A percentile compares a stretch with the other conserved stretches of the same genome.
Evolutionary conservation across 371 early-diverging fungal species (phyloP).

Genomic region (Rhizopus sp.): DNA sequence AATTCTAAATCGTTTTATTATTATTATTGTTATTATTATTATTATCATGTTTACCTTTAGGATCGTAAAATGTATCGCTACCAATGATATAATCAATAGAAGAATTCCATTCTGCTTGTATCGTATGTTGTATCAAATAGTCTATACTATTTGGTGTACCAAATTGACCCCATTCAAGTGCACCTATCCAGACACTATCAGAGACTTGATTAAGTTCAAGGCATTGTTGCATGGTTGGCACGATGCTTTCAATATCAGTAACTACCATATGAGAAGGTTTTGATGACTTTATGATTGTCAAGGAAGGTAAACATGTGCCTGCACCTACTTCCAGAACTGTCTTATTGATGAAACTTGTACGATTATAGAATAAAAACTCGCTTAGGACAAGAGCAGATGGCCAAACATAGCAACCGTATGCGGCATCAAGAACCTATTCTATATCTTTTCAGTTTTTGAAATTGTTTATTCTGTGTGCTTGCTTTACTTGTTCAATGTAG

Average conservation of each 20-base stretch:
- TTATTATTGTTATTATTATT: not conserved
- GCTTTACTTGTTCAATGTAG: conserved; percentile 5
- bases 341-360: conserved; percentile 22
- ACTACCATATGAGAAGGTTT: conserved; percentile 27
- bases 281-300: conserved; percentile 39
- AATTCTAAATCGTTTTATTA: conserved; percentile 48
- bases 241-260: conserved; percentile 44
- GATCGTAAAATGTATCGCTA: conserved; percentile 64
- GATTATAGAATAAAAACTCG: conserved; percentile 46
- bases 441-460: not conserved
- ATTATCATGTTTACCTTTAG: conserved; percentile 35
- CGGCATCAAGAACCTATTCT: conserved; percentile 47
- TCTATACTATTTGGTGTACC: conserved; percentile 30
- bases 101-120: conserved; percentile 20
- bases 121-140: conserved; percentile 20
- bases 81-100: conserved; percentile 55
- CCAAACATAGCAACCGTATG: conserved; percentile 62
- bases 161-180: conserved; percentile 53
- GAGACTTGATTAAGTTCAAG: conserved; percentile 32
- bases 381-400: conserved; percentile 57
- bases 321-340: conserved; percentile 49
- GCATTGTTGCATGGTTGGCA: conserved; percentile 41
- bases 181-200: conserved; percentile 18
- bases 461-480: not conserved
- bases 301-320: conserved; percentile 58